phyloP scores from a whole-genome alignment of 1,284 basidiomycete genomes.

The Jaminaea rosea region DNA sequence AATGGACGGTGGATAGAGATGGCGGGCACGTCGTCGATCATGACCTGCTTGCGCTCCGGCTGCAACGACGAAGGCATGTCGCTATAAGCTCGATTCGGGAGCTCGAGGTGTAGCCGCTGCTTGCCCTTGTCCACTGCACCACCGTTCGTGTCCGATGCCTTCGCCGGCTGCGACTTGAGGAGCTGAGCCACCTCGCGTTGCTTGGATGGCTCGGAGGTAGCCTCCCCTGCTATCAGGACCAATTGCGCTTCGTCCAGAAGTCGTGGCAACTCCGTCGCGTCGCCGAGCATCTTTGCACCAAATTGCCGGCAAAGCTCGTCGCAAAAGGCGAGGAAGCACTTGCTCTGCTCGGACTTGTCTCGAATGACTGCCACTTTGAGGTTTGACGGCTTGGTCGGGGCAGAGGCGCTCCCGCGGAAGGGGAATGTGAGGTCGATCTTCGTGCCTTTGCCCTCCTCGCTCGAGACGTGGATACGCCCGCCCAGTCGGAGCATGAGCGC shows the following conservation, averaged over 20 bases:
- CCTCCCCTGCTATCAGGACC: neutral
- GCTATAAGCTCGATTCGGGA: neutral
- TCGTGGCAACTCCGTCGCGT: neutral
- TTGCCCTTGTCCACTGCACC: neutral
- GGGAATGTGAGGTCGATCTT: conserved; percentile 2
- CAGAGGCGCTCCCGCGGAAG: neutral
- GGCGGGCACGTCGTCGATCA: neutral
- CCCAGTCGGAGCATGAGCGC: neutral
- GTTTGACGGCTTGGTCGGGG: neutral
- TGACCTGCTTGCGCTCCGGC: neutral
- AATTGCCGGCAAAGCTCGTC: neutral
- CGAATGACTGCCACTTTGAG: neutral
- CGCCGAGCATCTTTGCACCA: neutral
- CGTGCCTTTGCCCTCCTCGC: conserved; percentile 1
- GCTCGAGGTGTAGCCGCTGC: neutral
- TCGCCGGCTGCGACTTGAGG: no score
- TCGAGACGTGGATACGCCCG: conserved; percentile 4
- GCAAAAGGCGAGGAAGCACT: neutral
- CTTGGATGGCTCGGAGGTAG: neutral
- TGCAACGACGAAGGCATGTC: neutral
- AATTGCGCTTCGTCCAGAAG: neutral
- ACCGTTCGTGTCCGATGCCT: no score
- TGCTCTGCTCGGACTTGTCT: neutral
- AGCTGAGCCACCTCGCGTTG: neutral
- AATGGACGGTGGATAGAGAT: neutral